Conservation (phyloP, 345 rosid species). For the Cochlearia excelsa region DNA sequence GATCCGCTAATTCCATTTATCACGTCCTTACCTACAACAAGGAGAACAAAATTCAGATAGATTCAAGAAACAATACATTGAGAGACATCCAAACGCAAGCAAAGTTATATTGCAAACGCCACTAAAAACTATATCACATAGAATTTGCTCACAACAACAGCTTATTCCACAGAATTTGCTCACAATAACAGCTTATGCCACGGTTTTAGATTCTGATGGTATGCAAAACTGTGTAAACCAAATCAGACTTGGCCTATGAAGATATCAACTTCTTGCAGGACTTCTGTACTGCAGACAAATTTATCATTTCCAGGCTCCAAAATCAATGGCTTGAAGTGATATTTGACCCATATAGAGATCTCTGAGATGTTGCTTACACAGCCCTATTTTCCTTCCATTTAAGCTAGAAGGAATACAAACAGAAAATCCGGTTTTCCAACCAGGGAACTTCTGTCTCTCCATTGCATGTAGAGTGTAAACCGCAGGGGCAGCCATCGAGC, state of each 20-base stretch:
- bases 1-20: constrained; percentile 80
- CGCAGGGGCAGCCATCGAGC: constrained; percentile 60
- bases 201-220: constrained; percentile 15
- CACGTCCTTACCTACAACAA: constrained; percentile 22
- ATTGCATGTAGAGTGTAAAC: constrained; percentile 79
- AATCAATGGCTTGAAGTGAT: constrained; percentile 80
- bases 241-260: neutral
- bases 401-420: constrained; percentile 79
- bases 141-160: neutral
- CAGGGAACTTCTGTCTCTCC: constrained; percentile 93
- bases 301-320: constrained; percentile 64
- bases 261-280: constrained; percentile 18
- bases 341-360: constrained; percentile 68
- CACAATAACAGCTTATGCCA: constrained; percentile 17
- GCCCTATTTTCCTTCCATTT: constrained; percentile 70
- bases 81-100: neutral
- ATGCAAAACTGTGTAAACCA: constrained; percentile 12
- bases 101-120: constrained; percentile 10
- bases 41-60: neutral
- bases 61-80: constrained; percentile 12
- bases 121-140: constrained; percentile 18
- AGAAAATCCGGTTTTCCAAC: constrained; percentile 90
- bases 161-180: neutral
- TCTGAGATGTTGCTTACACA: constrained; percentile 68
- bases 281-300: constrained; percentile 2